phyloP scores from a whole-genome alignment of 1,284 basidiomycete species.

The Rugosomyces carneus region DNA sequence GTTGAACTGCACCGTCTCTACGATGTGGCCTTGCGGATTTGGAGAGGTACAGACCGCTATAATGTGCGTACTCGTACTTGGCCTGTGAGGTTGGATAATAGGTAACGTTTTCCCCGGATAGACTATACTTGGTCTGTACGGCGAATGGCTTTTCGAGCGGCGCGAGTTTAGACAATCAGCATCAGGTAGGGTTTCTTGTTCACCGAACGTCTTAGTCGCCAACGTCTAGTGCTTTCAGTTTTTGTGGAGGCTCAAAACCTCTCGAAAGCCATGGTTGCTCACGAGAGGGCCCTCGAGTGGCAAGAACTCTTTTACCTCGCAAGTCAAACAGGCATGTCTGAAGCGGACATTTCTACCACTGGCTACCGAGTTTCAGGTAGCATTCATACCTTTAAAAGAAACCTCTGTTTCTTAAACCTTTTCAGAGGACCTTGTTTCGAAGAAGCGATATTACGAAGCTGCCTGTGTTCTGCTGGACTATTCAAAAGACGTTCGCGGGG shows the following conservation, averaged over 20 bases:
- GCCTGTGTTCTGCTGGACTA: slow-evolving; percentile 86
- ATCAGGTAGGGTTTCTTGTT: slow-evolving; percentile 43
- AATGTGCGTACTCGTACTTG: slow-evolving; percentile 37
- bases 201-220: neutral
- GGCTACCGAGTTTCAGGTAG: slow-evolving; percentile 73
- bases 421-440: slow-evolving; percentile 73
- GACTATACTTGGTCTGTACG: slow-evolving; percentile 72
- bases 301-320: slow-evolving; percentile 86
- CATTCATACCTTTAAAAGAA: neutral
- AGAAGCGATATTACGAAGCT: slow-evolving; percentile 79
- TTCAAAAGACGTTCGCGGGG: slow-evolving; percentile 71
- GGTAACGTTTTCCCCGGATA: slow-evolving; percentile 17
- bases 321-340: slow-evolving; percentile 37
- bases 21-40: slow-evolving; percentile 67
- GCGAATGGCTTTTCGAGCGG: slow-evolving; percentile 83
- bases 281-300: slow-evolving; percentile 86
- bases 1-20: slow-evolving; percentile 78
- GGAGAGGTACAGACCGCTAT: slow-evolving; percentile 59
- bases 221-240: slow-evolving; percentile 35
- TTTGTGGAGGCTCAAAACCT: slow-evolving; percentile 63
- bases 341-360: slow-evolving; percentile 53
- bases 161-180: slow-evolving; percentile 84
- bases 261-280: slow-evolving; percentile 76
- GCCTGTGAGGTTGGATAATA: slow-evolving; percentile 1
- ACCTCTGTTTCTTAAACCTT: slow-evolving; percentile 17